phyloP scores from a whole-genome alignment of 495 filamentous ascomycete species.

The Aspergillus sparsus region DNA sequence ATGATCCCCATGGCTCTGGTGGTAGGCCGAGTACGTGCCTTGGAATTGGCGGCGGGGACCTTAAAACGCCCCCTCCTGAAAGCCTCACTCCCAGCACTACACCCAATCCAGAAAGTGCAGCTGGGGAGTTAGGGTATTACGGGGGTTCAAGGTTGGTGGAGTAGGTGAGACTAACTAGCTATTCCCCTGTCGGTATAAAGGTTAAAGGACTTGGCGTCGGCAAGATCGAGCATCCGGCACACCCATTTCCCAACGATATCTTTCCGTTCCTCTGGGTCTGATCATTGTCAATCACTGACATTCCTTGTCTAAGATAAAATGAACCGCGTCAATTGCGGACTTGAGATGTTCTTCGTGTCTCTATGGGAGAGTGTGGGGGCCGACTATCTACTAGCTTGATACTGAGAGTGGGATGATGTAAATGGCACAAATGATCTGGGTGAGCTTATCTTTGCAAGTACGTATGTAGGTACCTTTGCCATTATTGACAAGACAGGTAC shows the following conservation, averaged over 20 bases:
- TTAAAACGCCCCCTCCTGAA: neutral
- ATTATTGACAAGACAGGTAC: too few relatives aligned
- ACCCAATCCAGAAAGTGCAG: slow-evolving; percentile 4
- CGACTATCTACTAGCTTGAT: neutral
- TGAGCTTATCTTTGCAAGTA: slow-evolving; percentile 2
- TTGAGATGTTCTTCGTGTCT: neutral
- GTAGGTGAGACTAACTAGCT: neutral
- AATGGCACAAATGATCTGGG: neutral
- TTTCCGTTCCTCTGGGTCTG: slow-evolving; percentile 24
- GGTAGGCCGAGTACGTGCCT: neutral
- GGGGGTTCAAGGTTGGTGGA: neutral
- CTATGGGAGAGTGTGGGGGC: slow-evolving; percentile 6
- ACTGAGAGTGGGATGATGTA: slow-evolving; percentile 9
- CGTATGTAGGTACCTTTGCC: neutral
- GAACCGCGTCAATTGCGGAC: neutral
- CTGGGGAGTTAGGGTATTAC: slow-evolving; percentile 3
- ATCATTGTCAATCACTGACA: slow-evolving; percentile 18
- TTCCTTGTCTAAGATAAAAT: slow-evolving; percentile 1
- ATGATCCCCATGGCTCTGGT: slow-evolving; percentile 17
- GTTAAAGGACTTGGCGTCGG: slow-evolving; percentile 21
- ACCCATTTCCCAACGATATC: slow-evolving; percentile 12
- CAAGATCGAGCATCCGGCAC: slow-evolving; percentile 13
- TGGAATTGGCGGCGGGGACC: neutral
- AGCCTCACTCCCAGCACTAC: neutral
- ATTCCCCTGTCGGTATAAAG: slow-evolving; percentile 19